Conservation (phyloP, 176 grass and related monocot species). For the Coix lacrymajobi region DNA sequence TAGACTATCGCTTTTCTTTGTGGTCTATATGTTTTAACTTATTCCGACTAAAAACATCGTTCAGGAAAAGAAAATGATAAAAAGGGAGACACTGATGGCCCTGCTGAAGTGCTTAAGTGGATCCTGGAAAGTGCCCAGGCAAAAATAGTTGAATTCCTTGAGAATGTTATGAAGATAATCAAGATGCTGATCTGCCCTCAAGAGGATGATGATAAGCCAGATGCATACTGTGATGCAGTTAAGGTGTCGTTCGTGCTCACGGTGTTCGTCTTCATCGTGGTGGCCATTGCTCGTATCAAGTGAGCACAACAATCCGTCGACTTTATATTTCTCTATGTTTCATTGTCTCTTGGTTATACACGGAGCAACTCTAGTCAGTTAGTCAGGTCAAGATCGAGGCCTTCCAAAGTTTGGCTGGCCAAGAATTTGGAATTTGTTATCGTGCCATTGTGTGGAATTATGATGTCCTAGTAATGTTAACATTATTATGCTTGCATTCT, state of each 20-base stretch:
- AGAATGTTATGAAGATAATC: conserved; percentile 49
- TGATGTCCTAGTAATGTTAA: not conserved
- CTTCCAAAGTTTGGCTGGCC: conserved; percentile 8
- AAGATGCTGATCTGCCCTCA: conserved; percentile 42
- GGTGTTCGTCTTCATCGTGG: conserved; percentile 70
- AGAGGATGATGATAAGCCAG: conserved; percentile 33
- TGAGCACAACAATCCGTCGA: conserved; percentile 75
- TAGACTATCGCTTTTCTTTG: not conserved
- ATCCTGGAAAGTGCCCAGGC: conserved; percentile 52
- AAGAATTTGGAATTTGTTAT: conserved; percentile 23
- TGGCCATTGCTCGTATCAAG: conserved; percentile 64
- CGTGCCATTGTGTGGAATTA: conserved; percentile 13
- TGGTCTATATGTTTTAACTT: not conserved
- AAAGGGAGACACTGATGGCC: conserved; percentile 22
- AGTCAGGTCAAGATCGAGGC: conserved; percentile 26
- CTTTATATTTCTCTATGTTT: conserved; percentile 43
- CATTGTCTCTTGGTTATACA: conserved; percentile 20
- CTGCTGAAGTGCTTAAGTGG: conserved; percentile 50
- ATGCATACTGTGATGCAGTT: conserved; percentile 43
- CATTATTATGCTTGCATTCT: conserved; percentile 27
- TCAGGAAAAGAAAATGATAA: conserved; percentile 44
- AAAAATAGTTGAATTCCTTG: conserved; percentile 60
- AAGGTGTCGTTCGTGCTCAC: conserved; percentile 71
- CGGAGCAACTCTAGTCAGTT: conserved; percentile 29
- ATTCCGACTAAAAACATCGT: conserved; percentile 9